These are phyloP conservation scores for Didymella arachidicola DNA, from an alignment of 2,329 filamentous ascomycete genomes.

Conservation along the genomic window DNA sequence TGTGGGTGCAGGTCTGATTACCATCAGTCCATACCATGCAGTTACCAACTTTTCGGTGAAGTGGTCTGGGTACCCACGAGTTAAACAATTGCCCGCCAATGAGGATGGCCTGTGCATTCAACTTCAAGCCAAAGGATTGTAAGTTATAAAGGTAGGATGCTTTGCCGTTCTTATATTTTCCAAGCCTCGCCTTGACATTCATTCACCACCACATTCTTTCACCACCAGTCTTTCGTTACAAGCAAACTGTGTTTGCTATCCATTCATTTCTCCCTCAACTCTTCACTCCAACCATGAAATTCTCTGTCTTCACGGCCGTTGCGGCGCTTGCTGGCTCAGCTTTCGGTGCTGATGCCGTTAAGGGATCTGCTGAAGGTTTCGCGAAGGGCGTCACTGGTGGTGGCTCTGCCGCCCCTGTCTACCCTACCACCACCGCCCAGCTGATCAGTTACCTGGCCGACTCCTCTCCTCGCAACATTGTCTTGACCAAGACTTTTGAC, in stretches of 20 bases:
- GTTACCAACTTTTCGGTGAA: conserved; percentile 11
- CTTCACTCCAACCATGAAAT: conserved; percentile 45
- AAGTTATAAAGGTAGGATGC: conserved; percentile 24
- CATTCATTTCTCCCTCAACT: conserved; percentile 25
- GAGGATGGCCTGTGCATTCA: conserved; percentile 14
- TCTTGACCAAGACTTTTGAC: conserved; percentile 64
- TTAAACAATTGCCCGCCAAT: conserved; percentile 27
- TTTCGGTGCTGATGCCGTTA: conserved; percentile 49
- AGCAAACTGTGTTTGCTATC: conserved; percentile 43
- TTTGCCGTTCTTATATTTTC: conserved; percentile 6
- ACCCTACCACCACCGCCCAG: conserved; percentile 52
- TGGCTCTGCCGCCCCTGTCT: conserved; percentile 32
- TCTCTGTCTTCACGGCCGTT: conserved; percentile 28
- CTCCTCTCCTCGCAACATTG: conserved; percentile 62
- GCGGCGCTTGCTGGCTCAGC: conserved; percentile 30
- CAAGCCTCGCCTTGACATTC: conserved; percentile 48
- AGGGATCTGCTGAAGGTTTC: conserved; percentile 38
- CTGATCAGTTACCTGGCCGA: conserved; percentile 67
- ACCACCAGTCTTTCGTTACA: conserved; percentile 49
- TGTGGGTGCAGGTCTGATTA: conserved; percentile 19
- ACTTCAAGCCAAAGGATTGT: conserved; percentile 19
- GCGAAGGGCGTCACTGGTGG: conserved; percentile 48
- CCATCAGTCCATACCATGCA: conserved; percentile 7
- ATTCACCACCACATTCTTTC: conserved; percentile 26
- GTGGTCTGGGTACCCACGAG: conserved; percentile 1